Base-by-base conservation (phyloP, 495 filamentous ascomycete genomes). In the Hypoxylon crocopeplum region DNA sequence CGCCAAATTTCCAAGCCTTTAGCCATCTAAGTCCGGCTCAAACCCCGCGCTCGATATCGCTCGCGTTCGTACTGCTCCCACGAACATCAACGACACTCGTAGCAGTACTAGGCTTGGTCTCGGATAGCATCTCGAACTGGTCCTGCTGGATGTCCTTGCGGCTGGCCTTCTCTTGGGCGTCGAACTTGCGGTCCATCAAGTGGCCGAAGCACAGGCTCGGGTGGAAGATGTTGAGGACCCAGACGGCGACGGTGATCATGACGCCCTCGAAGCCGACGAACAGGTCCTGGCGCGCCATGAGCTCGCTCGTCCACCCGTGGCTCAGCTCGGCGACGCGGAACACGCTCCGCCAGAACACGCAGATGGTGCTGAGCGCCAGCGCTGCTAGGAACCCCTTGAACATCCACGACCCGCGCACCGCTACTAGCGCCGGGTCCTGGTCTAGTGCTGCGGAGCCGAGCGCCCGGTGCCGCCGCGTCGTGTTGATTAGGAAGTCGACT, bases 241-340 rank as follows among this genome's bases (percentile, higher is more conserved):
- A 55, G 5, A 80, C 77, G 0, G 87, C 84, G 38, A 86, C 61
- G 11, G 78, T 70, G 63, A 92, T 83, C 85, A 91, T 86, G n/a
- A 82, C 71, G 17, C 87, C 84, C 73, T 92, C 88, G 16, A 92
- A 78, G 20, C 88, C 75, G 75, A 92, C 84, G 66, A 90, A 88
- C 7, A 83, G 61, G 8, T 79, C 73, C 71, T 92, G 77, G 34
- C 88, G 71, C 41, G 76, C 80, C 39, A 82, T 86, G 44, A 90
- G 67, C 0, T 63, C 48, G 17, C 87, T 81, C 8, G 70, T 48
- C 71, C 85, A 90, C n/a, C 88, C 88, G n/a, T 71, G 68, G 37
- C 74, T 75, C 42, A 90, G 74, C 77, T 91, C 88, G 7, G 81
- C 83, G 16, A 87, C 82, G 42, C 88, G 81, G 69, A 80, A 91